Conservation (phyloP, 371 early-diverging fungal species). For the Gilbertella persicaria region DNA sequence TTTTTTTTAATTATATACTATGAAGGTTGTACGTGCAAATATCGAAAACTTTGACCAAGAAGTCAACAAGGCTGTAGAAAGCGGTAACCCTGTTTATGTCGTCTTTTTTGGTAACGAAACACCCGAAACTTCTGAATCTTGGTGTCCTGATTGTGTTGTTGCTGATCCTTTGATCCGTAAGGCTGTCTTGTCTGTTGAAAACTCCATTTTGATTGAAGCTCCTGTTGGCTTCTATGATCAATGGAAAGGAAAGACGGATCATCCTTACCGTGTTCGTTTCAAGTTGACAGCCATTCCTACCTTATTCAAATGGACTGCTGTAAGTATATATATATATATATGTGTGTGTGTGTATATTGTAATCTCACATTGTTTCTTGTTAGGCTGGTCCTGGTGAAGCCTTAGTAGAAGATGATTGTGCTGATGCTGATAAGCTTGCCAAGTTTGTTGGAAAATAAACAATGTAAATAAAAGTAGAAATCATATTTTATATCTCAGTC, state of each 20-base stretch:
- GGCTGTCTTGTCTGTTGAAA: constrained; percentile 34
- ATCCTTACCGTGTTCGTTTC: constrained; percentile 52
- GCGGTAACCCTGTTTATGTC: constrained; percentile 40
- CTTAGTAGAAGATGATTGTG: constrained; percentile 55
- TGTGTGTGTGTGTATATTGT: background rate
- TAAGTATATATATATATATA: constrained; percentile 22
- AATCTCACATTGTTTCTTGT: background rate
- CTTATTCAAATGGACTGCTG: constrained; percentile 55
- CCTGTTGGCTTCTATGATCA: constrained; percentile 55
- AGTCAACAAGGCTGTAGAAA: constrained; percentile 29
- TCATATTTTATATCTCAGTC: too few species aligned
- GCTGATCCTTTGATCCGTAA: constrained; percentile 58
- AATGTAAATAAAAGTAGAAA: constrained; percentile 2
- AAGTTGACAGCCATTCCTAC: constrained; percentile 57
- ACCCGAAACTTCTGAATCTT: constrained; percentile 53
- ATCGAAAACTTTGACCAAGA: constrained; percentile 37
- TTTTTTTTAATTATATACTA: background rate
- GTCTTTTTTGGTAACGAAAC: constrained; percentile 47
- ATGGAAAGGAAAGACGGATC: constrained; percentile 55
- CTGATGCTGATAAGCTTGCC: constrained; percentile 42
- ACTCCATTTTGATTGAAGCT: constrained; percentile 51
- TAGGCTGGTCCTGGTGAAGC: constrained; percentile 45
- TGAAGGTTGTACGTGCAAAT: constrained; percentile 26
- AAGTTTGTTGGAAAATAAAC: constrained; percentile 32
- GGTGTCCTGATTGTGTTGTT: constrained; percentile 65